These are phyloP conservation scores for Yamadazyma olivae DNA, from an alignment of 805 yeast species.

Conservation along the genomic window DNA sequence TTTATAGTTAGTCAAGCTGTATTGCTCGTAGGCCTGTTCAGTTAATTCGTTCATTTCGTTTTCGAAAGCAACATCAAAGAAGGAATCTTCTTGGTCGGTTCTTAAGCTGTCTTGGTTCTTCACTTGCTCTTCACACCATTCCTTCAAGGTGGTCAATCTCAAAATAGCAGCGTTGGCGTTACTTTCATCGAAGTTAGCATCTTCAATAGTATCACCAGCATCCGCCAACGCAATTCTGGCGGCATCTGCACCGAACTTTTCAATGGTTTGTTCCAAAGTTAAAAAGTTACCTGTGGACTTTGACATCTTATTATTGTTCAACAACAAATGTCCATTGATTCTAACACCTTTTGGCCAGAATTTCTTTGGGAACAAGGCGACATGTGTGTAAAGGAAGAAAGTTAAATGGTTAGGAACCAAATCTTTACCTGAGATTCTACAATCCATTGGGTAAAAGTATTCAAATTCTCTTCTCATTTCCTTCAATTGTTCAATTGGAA, in stretches of 20 bases:
- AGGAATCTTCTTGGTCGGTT: slow-evolving; percentile 47
- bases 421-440: slow-evolving; percentile 92
- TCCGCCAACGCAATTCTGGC: slow-evolving; percentile 96
- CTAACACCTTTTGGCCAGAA: slow-evolving; percentile 95
- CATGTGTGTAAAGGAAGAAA: slow-evolving; percentile 89
- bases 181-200: slow-evolving; percentile 95
- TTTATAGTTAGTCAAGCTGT: slow-evolving; percentile 74
- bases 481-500: slow-evolving; percentile 65
- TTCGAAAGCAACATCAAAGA: slow-evolving; percentile 88
- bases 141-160: slow-evolving; percentile 87
- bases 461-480: slow-evolving; percentile 90
- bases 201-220: slow-evolving; percentile 97
- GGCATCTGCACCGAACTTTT: slow-evolving; percentile 96
- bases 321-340: slow-evolving; percentile 90
- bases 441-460: slow-evolving; percentile 93
- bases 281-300: slow-evolving; percentile 96
- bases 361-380: slow-evolving; percentile 85
- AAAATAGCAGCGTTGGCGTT: slow-evolving; percentile 97
- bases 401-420: slow-evolving; percentile 96
- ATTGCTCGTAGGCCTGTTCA: slow-evolving; percentile 69
- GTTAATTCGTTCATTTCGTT: slow-evolving; percentile 87
- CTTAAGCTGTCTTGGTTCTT: slow-evolving; percentile 47
- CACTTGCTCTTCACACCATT: slow-evolving; percentile 86
- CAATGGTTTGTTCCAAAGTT: slow-evolving; percentile 80
- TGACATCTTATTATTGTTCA: slow-evolving; percentile 97